Evolutionary conservation across 2,329 filamentous ascomycete genomes (phyloP).

Genomic region (Penicillium sp.): DNA sequence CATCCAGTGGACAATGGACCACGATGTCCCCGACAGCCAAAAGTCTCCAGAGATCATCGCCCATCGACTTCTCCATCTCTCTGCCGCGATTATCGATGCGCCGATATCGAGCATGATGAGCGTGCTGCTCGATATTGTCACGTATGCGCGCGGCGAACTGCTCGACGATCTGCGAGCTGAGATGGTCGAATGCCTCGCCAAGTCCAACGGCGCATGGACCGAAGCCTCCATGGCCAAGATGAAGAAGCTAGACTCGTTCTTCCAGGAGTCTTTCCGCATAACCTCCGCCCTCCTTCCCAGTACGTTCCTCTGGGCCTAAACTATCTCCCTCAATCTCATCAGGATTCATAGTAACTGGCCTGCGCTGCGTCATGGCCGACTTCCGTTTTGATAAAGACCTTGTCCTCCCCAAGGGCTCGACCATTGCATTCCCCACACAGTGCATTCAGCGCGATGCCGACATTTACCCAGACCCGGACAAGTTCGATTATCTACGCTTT

Average conservation of each 20-base stretch:
- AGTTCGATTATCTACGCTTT: background rate
- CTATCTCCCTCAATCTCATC: background rate
- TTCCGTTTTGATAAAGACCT: background rate
- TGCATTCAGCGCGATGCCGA: background rate
- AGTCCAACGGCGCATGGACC: background rate
- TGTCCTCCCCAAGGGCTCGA: background rate
- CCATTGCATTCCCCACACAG: background rate
- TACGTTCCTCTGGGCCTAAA: background rate
- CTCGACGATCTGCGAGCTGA: background rate
- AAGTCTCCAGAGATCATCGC: background rate
- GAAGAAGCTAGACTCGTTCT: slow-evolving; percentile 6
- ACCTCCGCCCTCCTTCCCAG: background rate
- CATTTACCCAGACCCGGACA: background rate
- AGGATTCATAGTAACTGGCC: background rate
- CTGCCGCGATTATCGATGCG: background rate
- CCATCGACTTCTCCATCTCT: background rate
- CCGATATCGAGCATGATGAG: background rate
- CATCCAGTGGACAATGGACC: slow-evolving; percentile 5
- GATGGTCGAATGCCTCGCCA: background rate
- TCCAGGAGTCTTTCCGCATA: background rate
- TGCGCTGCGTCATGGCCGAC: background rate
- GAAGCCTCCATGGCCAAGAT: background rate
- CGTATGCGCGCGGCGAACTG: background rate
- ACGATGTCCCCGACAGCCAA: background rate
- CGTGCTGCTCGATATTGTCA: background rate